A percentile compares a stretch with the other conserved stretches of the same genome.
Conservation (phyloP, 768 basidiomycete species). For the Kwoniella newhampshirensis region DNA sequence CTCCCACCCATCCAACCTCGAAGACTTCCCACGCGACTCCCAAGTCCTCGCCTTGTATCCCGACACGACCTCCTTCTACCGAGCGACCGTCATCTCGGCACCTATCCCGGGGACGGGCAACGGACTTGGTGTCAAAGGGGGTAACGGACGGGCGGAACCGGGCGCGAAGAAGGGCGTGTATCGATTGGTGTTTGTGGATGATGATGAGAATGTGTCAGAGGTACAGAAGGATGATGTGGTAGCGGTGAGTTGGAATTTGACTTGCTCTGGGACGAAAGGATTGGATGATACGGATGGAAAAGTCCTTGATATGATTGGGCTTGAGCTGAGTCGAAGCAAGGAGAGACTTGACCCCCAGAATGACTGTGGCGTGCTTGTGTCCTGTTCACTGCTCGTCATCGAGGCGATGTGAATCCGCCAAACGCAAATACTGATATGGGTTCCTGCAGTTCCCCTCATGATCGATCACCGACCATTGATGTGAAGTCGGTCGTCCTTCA, state of each 20-base stretch:
- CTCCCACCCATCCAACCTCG: constrained; percentile 51
- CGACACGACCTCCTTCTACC: constrained; percentile 56
- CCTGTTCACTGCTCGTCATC: too few relatives aligned
- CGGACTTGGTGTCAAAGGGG: constrained; percentile 24
- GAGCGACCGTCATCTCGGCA: constrained; percentile 48
- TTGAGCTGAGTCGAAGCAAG: too few relatives aligned
- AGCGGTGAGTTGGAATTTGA: constrained; percentile 48
- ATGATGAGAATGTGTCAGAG: constrained; percentile 36
- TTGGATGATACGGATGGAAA: too few relatives aligned
- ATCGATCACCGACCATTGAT: too few relatives aligned
- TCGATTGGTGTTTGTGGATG: constrained; percentile 48
- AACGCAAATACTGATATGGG: too few relatives aligned
- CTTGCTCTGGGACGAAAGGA: too few relatives aligned
- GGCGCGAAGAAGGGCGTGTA: constrained; percentile 38
- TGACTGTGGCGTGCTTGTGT: too few relatives aligned
- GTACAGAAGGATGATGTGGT: constrained; percentile 40
- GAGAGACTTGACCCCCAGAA: too few relatives aligned
- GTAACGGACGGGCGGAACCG: constrained; percentile 11
- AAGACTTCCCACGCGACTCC: constrained; percentile 46
- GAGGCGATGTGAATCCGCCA: too few relatives aligned
- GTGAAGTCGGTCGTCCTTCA: too few relatives aligned
- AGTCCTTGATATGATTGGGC: too few relatives aligned
- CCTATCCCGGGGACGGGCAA: constrained; percentile 33
- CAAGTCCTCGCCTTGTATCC: constrained; percentile 55
- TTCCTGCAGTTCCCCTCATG: too few relatives aligned